phyloP scores from a whole-genome alignment of 2,329 filamentous ascomycete species.

The Raffaelea arxii region DNA sequence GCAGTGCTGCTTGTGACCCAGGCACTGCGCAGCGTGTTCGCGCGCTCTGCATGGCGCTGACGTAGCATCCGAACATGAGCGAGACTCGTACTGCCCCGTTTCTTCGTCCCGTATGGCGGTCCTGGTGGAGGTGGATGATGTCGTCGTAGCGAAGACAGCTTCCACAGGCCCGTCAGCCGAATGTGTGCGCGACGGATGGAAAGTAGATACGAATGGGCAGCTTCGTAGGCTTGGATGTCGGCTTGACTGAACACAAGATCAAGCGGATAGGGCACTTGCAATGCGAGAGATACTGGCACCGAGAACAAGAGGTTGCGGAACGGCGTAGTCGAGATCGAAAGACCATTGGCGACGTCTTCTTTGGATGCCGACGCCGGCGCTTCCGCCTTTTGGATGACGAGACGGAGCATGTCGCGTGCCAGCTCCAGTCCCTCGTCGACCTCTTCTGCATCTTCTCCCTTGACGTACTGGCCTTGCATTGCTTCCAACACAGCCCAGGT shows the following conservation, averaged over 20 bases:
- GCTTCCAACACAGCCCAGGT: slow-evolving; percentile 75
- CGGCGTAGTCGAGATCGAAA: slow-evolving; percentile 37
- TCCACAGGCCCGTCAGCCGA: slow-evolving; percentile 78
- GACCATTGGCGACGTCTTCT: too few species aligned
- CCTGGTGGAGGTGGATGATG: slow-evolving; percentile 65
- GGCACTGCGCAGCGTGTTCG: slow-evolving; percentile 62
- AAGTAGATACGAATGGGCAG: slow-evolving; percentile 79
- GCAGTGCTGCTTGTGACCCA: slow-evolving; percentile 88
- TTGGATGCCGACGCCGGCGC: slow-evolving; percentile 16
- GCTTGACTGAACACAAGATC: slow-evolving; percentile 75
- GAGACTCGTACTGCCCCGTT: neutral
- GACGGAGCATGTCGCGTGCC: slow-evolving; percentile 64
- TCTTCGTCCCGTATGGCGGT: slow-evolving; percentile 51
- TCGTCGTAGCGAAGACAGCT: slow-evolving; percentile 66
- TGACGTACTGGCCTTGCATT: slow-evolving; percentile 56
- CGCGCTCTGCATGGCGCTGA: slow-evolving; percentile 52
- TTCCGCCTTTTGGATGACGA: slow-evolving; percentile 49
- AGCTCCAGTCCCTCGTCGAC: slow-evolving; percentile 79
- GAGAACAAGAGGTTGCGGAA: slow-evolving; percentile 81
- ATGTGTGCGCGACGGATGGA: slow-evolving; percentile 80
- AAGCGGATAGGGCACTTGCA: slow-evolving; percentile 68
- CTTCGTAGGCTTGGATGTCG: slow-evolving; percentile 71
- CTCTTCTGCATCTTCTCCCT: slow-evolving; percentile 57
- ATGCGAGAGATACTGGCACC: slow-evolving; percentile 57
- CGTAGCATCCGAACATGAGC: slow-evolving; percentile 46